These are phyloP conservation scores for Hanseniaspora taiwanica DNA, from an alignment of 805 yeast genomes.

Conservation along the genomic window DNA sequence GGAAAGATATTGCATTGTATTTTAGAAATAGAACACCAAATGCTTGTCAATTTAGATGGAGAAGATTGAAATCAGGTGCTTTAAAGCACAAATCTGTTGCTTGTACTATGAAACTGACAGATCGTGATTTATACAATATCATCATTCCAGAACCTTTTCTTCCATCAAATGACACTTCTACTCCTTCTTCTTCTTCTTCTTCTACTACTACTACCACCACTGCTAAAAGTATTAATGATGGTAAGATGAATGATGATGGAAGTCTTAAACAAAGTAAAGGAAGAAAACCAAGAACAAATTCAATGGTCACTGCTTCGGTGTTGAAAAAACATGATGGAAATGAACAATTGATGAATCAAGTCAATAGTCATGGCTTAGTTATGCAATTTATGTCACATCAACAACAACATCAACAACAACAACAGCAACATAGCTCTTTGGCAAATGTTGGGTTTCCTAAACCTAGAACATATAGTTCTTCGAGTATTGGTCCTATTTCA, in stretches of 20 bases:
- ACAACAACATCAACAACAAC: not conserved
- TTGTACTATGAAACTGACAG: slow-evolving; percentile 4
- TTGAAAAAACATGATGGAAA: too few relatives aligned
- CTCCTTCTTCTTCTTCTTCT: slow-evolving; percentile 4
- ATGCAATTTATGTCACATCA: not conserved
- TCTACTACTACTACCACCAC: slow-evolving; percentile 3
- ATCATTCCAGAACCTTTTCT: not conserved
- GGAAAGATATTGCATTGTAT: slow-evolving; percentile 77
- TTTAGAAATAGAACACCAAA: slow-evolving; percentile 75
- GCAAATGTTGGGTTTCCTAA: not conserved
- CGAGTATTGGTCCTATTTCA: not conserved
- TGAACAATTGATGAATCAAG: too few relatives aligned
- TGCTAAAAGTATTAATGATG: not conserved
- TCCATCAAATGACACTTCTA: not conserved
- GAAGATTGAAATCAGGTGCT: slow-evolving; percentile 43
- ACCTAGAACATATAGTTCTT: not conserved
- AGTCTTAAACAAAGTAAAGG: not conserved
- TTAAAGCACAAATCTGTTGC: slow-evolving; percentile 24
- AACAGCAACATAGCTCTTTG: not conserved
- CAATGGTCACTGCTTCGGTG: not conserved
- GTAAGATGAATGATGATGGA: not conserved
- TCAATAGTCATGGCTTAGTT: too few relatives aligned
- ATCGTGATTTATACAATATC: not conserved
- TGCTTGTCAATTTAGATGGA: slow-evolving; percentile 85
- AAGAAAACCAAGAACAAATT: not conserved